Conservation (phyloP, 805 yeast species). For the Candida sonorensis region DNA sequence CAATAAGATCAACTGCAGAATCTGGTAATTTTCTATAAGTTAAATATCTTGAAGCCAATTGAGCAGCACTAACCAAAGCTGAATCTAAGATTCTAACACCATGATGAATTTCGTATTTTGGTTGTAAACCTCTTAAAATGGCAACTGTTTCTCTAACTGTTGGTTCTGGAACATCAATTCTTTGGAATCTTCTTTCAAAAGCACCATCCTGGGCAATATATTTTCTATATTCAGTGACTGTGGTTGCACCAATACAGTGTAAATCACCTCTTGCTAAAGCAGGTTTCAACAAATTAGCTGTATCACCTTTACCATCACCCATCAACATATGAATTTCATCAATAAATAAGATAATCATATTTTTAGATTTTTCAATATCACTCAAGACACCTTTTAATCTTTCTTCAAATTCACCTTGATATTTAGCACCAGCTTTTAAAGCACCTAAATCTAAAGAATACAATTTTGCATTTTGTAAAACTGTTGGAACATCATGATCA, state of each 20-base stretch:
- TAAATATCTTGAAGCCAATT: slow-evolving; percentile 85
- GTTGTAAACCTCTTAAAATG: slow-evolving; percentile 91
- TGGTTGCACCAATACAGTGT: slow-evolving; percentile 98
- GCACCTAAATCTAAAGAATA: slow-evolving; percentile 94
- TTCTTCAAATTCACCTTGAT: slow-evolving; percentile 98
- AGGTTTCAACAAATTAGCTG: slow-evolving; percentile 94
- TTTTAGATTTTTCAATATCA: slow-evolving; percentile 84
- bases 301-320: slow-evolving; percentile 98
- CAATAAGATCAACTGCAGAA: slow-evolving; percentile 93
- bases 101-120: slow-evolving; percentile 92
- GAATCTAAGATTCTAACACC: slow-evolving; percentile 95
- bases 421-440: slow-evolving; percentile 96
- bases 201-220: slow-evolving; percentile 96
- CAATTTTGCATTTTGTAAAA: slow-evolving; percentile 71
- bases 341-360: slow-evolving; percentile 82
- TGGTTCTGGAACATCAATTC: slow-evolving; percentile 93
- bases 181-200: slow-evolving; percentile 96
- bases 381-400: slow-evolving; percentile 93
- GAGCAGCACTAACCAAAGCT: slow-evolving; percentile 92
- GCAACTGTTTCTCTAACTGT: slow-evolving; percentile 91
- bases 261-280: slow-evolving; percentile 94
- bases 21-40: slow-evolving; percentile 96
- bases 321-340: slow-evolving; percentile 99
- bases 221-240: slow-evolving; percentile 89
- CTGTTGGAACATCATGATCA: slow-evolving; percentile 91